These are phyloP conservation scores for Pseudozyma hubeiensis DNA, from an alignment of 1,284 basidiomycete species.

Conservation along the genomic window DNA sequence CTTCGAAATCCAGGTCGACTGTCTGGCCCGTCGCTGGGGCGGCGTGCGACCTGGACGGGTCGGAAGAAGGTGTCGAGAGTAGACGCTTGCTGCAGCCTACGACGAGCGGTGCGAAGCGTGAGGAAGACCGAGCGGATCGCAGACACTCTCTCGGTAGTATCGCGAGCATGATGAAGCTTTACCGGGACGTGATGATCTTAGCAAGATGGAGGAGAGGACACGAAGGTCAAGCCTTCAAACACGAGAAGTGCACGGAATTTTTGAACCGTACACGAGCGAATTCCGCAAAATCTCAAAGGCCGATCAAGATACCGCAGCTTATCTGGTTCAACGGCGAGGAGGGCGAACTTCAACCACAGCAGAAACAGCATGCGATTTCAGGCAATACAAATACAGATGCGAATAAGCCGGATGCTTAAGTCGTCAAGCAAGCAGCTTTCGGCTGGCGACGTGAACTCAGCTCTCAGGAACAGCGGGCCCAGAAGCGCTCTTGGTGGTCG, in stretches of 20 bases:
- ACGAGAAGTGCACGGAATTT: background rate
- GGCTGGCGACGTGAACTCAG: background rate
- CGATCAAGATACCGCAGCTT: slow-evolving; percentile 33
- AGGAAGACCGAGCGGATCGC: slow-evolving; percentile 4
- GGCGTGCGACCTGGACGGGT: slow-evolving; percentile 20
- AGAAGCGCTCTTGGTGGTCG: slow-evolving; percentile 31
- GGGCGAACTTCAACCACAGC: no score
- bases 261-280: slow-evolving; percentile 10
- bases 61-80: slow-evolving; percentile 33
- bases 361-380: no score
- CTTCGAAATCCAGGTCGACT: slow-evolving; percentile 44
- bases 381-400: slow-evolving; percentile 14
- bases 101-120: background rate
- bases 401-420: background rate
- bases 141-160: slow-evolving; percentile 17
- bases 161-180: slow-evolving; percentile 20
- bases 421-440: background rate
- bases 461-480: slow-evolving; percentile 13
- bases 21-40: slow-evolving; percentile 41
- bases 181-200: background rate
- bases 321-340: background rate
- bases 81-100: slow-evolving; percentile 5
- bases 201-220: background rate
- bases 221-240: background rate
- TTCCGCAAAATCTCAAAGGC: slow-evolving; percentile 3